Evolutionary conservation across 441 rosid species (phyloP), one percentile per base, ranked within the genome.

Genomic region (Adansonia gregorii): DNA sequence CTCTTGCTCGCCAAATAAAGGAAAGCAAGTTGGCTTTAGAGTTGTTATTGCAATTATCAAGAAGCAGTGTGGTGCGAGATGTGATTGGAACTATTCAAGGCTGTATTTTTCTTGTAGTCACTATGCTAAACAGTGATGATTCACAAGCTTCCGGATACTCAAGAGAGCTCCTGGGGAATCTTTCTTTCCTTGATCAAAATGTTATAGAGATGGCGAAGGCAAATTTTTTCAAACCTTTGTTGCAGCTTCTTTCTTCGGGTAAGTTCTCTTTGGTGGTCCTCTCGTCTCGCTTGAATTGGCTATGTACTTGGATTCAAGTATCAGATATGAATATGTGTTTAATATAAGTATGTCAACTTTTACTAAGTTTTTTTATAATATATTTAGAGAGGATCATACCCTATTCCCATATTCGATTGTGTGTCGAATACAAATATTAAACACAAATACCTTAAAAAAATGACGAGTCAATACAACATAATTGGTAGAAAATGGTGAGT

Each of bases 171-270:
- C 76, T 86, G 77, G 78, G 80, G 15, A 82, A 78, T 56, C 83
- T 86, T 19, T 78, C 88, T 78, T 83, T 61, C 55, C 67, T 52
- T 39, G 55, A 86, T 49, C 79, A 83, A 67, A 86, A 83, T 71
- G 83, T 82, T 48, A 78, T 81, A 56, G 78, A 79, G 74, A 86
- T 86, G 86, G 86, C 86, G 1, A 83, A 86, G 61, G 85, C 88
- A 46, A 86, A 83, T 51, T 86, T 78, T 71, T 86, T 86, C 56
- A 76, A 76, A 73, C 86, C 85, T 39, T 82, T 80, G 64, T 68
- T 83, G 71, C 72, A 77, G 31, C 83, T 82, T 49, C 83, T 86
- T 75, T 78, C 82, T 46, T 76, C 85, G 27, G 88, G 88, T 83
- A 76, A 49, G 68, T 51, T 45, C 35, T 67, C 76, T 12, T 31